Percentiles rank a stretch among this genome's conserved stretches.
phyloP scores from a whole-genome alignment of 805 yeast genomes.

The Cyberlindnera maritima region DNA sequence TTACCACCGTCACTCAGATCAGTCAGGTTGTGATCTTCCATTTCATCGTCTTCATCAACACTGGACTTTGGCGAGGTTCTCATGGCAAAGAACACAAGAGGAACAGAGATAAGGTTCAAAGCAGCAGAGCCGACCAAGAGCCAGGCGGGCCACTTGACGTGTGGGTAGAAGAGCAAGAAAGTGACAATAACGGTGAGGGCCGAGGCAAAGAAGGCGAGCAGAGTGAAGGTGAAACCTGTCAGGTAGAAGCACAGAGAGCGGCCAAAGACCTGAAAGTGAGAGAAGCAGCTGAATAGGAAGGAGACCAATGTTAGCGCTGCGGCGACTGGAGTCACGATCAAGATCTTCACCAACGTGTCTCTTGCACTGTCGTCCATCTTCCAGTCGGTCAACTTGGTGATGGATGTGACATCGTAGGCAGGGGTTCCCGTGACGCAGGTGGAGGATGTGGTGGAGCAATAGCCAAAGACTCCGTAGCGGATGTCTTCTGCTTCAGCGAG shows the following conservation, averaged over 20 bases:
- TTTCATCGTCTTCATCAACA: constrained; percentile 14
- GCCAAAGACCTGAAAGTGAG: constrained; percentile 30
- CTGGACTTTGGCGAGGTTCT: constrained; percentile 18
- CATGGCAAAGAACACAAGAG: constrained; percentile 44
- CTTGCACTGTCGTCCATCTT: constrained; percentile 43
- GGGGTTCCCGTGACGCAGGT: constrained; percentile 46
- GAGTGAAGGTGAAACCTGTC: constrained; percentile 42
- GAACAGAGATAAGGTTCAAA: constrained; percentile 47
- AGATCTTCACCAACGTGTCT: constrained; percentile 48
- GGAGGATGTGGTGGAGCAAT: constrained; percentile 38
- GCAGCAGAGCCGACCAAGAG: constrained; percentile 64
- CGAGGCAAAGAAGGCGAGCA: constrained; percentile 52
- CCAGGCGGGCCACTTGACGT: constrained; percentile 73
- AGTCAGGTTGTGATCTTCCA: constrained; percentile 21
- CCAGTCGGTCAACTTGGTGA: constrained; percentile 43
- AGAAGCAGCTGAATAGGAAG: constrained; percentile 34
- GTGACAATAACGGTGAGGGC: constrained; percentile 53
- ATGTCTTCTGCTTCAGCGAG: constrained; percentile 45
- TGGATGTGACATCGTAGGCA: constrained; percentile 32
- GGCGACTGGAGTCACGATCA: constrained; percentile 65
- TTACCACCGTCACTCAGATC: constrained; percentile 25
- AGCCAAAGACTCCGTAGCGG: constrained; percentile 67
- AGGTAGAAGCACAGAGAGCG: constrained; percentile 33
- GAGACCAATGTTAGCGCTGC: constrained; percentile 57
- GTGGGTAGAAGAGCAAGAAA: constrained; percentile 60